These are phyloP conservation scores for Fusarium solani-melongenae DNA, from an alignment of 2,329 filamentous ascomycete genomes.

Conservation along the genomic window DNA sequence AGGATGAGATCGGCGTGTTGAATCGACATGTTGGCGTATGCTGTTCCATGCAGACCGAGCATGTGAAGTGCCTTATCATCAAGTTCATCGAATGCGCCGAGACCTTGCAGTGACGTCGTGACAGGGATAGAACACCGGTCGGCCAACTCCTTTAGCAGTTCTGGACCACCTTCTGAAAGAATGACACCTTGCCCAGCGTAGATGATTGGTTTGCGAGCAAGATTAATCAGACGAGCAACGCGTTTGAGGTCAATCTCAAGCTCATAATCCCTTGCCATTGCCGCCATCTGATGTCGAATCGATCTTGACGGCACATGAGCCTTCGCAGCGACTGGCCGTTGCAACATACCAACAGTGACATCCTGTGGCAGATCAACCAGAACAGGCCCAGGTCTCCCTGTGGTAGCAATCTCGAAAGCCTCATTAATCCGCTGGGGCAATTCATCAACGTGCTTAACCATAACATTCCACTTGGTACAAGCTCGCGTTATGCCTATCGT, in stretches of 20 bases:
- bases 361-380: constrained; percentile 97
- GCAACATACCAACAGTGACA: constrained; percentile 86
- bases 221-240: constrained; percentile 84
- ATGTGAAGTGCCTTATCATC: constrained; percentile 96
- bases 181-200: constrained; percentile 94
- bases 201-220: constrained; percentile 92
- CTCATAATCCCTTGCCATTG: constrained; percentile 80
- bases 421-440: constrained; percentile 95
- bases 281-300: constrained; percentile 43
- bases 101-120: constrained; percentile 92
- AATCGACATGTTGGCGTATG: constrained; percentile 98
- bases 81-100: constrained; percentile 92
- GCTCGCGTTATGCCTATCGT: constrained; percentile 92
- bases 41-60: constrained; percentile 98
- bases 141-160: constrained; percentile 82
- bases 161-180: constrained; percentile 79
- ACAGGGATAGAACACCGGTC: constrained; percentile 94
- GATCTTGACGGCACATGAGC: neutral
- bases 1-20: constrained; percentile 97
- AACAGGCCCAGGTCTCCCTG: constrained; percentile 91
- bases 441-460: constrained; percentile 96
- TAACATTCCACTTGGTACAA: constrained; percentile 99
- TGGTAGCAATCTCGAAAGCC: constrained; percentile 97
- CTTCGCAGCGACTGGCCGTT: neutral
- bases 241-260: constrained; percentile 78